Evolutionary conservation across 768 basidiomycete genomes (phyloP), one percentile per base, ranked within the genome.

Genomic region (Tulasnella sp.): DNA sequence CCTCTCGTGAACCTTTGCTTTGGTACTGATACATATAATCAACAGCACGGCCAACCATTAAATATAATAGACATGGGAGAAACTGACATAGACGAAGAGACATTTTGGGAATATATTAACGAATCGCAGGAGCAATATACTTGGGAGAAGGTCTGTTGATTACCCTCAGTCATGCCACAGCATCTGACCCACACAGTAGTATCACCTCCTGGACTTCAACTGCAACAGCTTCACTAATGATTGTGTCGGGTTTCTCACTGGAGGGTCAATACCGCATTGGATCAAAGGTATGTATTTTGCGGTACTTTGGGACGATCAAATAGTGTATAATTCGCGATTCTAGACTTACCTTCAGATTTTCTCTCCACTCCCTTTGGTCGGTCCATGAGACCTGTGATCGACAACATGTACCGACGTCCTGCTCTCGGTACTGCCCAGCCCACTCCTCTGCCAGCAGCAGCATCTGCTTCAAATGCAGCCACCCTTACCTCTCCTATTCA

Each of bases 151-250:
- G 87, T 87, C 62, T 58, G 79, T 50, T 21, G 25, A 17, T 15
- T 8, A 19, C 2, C 34, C 9, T 36, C 49, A 14, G 2, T 19
- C 8, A 15, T 34, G 48, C 25, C 60, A 51, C 29, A 58, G 32
- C 41, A 17, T 5, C 34, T n/a, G 19, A 12, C 15, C 19, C 15
- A 15, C 7, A 19, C 15, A n/a, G 14, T 58, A 90, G 87, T 91
- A 91, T 64, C 88, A 91, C 67, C 73, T 90, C n/a, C 62, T 69
- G 84, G 89, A 94, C 40, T 93, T 93, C 62, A 96, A 96, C 64
- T 96, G 92, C 69, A 97, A 97, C 68, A 85, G 87, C 1, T 97
- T 97, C 62, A 92, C 90, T 2, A 88, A 84, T 59, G 90, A 94
- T 62, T 81, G 81, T 58, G 71, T 90, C 32, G 90, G 85, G 2